Percentiles rank a stretch among this genome's conserved stretches.
phyloP scores from a whole-genome alignment of 164 flowering plant species.

The Liriodendron chinense region DNA sequence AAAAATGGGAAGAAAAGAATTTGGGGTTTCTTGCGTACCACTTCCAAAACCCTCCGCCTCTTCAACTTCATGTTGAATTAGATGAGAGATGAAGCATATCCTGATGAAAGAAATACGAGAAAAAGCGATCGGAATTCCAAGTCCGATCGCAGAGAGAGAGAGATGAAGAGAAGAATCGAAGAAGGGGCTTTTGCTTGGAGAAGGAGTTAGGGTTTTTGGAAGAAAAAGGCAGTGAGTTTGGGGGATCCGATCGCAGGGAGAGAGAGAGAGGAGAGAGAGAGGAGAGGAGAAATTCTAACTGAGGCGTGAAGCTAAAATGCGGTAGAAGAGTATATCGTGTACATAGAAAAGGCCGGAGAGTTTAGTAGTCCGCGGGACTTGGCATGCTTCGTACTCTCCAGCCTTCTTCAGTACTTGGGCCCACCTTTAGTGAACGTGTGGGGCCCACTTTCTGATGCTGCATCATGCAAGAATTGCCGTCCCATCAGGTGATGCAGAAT shows the following conservation, averaged over 20 bases:
- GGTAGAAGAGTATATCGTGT: not conserved
- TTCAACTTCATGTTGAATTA: conserved; percentile 52
- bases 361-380: not conserved
- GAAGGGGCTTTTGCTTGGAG: not conserved
- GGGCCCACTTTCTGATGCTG: too few relatives aligned
- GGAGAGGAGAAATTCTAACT: not conserved
- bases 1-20: not conserved
- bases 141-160: not conserved
- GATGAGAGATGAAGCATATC: conserved; percentile 8
- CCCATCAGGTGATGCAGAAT: not conserved
- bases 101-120: not conserved
- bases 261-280: not conserved
- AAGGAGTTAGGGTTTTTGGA: not conserved
- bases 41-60: conserved; percentile 53
- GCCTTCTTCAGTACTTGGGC: too few relatives aligned
- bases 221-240: not conserved
- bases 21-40: conserved; percentile 33
- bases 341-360: not conserved
- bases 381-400: not conserved
- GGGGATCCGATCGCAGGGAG: not conserved
- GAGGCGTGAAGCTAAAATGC: not conserved
- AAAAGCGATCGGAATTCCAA: not conserved
- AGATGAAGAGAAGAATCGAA: not conserved
- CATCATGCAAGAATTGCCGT: too few relatives aligned
- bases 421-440: too few relatives aligned